Evolutionary conservation across 192 early-diverging fungal genomes (phyloP).

Genomic region (Coemansia sp.): DNA sequence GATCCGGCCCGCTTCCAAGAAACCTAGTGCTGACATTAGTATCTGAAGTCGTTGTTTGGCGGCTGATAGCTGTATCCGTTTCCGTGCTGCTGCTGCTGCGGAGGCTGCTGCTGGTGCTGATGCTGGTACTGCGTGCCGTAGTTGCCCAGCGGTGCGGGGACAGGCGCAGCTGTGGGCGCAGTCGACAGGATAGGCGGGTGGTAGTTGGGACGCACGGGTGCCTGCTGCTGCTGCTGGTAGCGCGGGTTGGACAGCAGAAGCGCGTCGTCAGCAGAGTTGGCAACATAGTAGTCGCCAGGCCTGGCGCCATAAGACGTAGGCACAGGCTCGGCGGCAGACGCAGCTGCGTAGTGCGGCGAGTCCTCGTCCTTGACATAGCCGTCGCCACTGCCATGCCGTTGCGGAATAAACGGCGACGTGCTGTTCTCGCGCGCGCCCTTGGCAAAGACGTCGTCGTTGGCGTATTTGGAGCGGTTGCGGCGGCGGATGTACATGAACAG

Average conservation of each 20-base stretch:
- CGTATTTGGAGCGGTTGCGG: conserved; percentile 26
- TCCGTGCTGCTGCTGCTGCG: conserved; percentile 9
- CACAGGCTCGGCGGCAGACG: neutral
- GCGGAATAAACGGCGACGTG: conserved; percentile 31
- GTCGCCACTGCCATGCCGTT: conserved; percentile 20
- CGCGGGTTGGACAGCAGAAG: conserved; percentile 20
- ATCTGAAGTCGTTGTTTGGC: neutral
- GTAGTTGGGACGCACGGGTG: neutral
- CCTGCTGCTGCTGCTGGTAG: conserved; percentile 9
- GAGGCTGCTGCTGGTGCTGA: conserved; percentile 8
- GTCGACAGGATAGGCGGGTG: conserved; percentile 1
- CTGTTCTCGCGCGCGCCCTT: conserved; percentile 25
- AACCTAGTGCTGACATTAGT: neutral
- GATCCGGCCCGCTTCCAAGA: neutral
- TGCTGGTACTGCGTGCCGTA: conserved; percentile 8
- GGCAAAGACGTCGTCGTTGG: conserved; percentile 36
- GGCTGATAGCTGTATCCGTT: conserved; percentile 5
- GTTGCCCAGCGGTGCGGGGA: conserved; percentile 2
- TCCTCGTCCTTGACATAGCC: conserved; percentile 31
- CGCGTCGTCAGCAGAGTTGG: conserved; percentile 19
- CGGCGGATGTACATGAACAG: conserved; percentile 38
- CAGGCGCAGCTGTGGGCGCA: neutral
- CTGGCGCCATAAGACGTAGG: neutral
- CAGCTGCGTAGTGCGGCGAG: neutral
- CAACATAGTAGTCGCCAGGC: conserved; percentile 6